These are phyloP conservation scores for Auricularia sp. DNA, from an alignment of 768 basidiomycete species.

Conservation along the genomic window DNA sequence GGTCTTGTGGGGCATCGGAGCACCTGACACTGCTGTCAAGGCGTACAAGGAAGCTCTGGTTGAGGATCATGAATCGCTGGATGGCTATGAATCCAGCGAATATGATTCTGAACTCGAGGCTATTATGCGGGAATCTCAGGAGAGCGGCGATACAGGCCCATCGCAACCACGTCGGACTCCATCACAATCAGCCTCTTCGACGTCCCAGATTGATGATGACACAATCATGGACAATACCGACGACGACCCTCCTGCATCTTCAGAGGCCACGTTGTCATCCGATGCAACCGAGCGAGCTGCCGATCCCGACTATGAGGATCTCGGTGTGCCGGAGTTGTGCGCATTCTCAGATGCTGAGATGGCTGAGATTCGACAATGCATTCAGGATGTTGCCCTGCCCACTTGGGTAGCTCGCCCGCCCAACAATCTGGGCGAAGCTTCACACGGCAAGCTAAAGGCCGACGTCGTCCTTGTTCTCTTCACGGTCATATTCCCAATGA, in stretches of 20 bases:
- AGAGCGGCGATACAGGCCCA: not conserved
- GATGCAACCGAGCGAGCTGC: not conserved
- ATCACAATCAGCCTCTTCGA: not conserved
- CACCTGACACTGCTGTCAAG: not conserved
- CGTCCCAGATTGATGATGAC: not conserved
- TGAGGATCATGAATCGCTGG: not conserved
- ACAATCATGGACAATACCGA: not conserved
- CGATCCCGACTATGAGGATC: not conserved
- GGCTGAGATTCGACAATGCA: conserved; percentile 11
- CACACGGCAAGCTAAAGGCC: conserved; percentile 1
- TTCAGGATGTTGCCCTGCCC: conserved; percentile 8
- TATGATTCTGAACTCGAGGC: not conserved
- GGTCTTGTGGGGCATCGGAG: conserved; percentile 10
- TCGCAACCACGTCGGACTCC: too few species aligned
- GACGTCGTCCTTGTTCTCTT: conserved; percentile 16
- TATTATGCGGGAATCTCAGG: not conserved
- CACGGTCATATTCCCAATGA: conserved; percentile 20
- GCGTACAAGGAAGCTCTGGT: not conserved
- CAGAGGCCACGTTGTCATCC: not conserved
- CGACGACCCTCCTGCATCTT: not conserved
- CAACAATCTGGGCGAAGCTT: not conserved
- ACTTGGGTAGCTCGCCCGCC: not conserved
- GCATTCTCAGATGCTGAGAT: not conserved
- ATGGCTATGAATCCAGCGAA: not conserved
- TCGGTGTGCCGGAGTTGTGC: not conserved